A percentile compares a stretch with the other conserved stretches of the same genome.
Conservation (phyloP, 768 basidiomycete species). For the Asterophora parasitica region DNA sequence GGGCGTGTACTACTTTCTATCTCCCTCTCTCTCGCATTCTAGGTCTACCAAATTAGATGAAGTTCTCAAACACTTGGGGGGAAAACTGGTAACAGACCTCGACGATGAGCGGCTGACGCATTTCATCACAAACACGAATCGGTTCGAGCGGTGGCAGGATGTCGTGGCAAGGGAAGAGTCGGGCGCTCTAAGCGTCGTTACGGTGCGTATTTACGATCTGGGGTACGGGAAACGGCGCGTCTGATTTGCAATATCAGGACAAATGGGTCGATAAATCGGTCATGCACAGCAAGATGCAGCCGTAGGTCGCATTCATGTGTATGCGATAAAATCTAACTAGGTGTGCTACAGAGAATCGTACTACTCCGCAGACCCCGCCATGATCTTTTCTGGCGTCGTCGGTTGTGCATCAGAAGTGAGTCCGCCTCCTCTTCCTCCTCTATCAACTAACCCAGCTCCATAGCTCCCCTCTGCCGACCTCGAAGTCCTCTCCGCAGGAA, state of each 20-base stretch:
- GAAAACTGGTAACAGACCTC: constrained; percentile 9
- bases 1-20: constrained; percentile 40
- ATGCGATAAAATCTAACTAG: background rate
- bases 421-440: background rate
- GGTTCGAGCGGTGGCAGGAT: constrained; percentile 51
- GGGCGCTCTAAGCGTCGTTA: constrained; percentile 30
- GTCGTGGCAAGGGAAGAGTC: constrained; percentile 22
- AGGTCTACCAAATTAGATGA: constrained; percentile 23
- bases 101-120: constrained; percentile 39
- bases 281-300: constrained; percentile 51
- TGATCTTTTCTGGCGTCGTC: constrained; percentile 81
- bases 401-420: constrained; percentile 66
- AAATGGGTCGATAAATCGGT: constrained; percentile 70
- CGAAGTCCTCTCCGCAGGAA: constrained; percentile 68
- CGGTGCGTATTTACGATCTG: constrained; percentile 23
- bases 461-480: constrained; percentile 61
- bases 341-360: constrained; percentile 37
- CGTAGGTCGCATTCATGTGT: constrained; percentile 31
- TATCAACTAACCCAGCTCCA: background rate
- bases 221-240: background rate
- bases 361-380: constrained; percentile 73
- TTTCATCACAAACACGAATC: constrained; percentile 51
- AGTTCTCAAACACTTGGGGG: too few species aligned
- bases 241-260: constrained; percentile 29
- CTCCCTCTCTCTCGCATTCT: constrained; percentile 40